Conservation (phyloP, 2,329 filamentous ascomycete genomes). For the Venturia asperata region DNA sequence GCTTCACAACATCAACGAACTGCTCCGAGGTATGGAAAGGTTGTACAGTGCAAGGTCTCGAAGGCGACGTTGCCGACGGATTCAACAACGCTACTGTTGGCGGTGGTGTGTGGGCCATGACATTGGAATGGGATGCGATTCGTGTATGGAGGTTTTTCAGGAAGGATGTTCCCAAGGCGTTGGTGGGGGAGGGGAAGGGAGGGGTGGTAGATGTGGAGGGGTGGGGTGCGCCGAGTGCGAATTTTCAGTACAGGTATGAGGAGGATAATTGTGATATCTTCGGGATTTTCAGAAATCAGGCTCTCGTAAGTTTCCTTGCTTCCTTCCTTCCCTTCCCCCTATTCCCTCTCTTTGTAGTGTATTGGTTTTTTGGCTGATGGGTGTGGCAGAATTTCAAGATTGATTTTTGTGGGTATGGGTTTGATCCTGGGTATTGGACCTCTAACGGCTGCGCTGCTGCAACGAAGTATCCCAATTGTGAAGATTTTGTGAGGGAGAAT, state of each 20-base stretch:
- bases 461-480: not conserved
- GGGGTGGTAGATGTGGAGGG: not conserved
- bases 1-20: not conserved
- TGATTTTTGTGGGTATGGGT: not conserved
- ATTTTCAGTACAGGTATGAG: not conserved
- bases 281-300: not conserved
- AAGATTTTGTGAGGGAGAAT: not conserved
- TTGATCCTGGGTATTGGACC: not conserved
- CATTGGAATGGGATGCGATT: not conserved
- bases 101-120: not conserved
- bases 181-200: not conserved
- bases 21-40: not conserved
- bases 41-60: not conserved
- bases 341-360: not conserved
- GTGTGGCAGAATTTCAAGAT: not conserved
- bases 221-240: not conserved
- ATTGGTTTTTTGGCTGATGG: not conserved
- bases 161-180: not conserved
- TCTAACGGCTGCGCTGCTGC: not conserved
- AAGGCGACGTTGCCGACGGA: not conserved
- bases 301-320: not conserved
- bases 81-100: not conserved
- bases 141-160: not conserved
- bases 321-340: not conserved
- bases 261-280: not conserved